Evolutionary conservation across 2,329 filamentous ascomycete genomes (phyloP), one percentile per base, ranked within the genome.

Genomic region (Beauveria bassiana): DNA sequence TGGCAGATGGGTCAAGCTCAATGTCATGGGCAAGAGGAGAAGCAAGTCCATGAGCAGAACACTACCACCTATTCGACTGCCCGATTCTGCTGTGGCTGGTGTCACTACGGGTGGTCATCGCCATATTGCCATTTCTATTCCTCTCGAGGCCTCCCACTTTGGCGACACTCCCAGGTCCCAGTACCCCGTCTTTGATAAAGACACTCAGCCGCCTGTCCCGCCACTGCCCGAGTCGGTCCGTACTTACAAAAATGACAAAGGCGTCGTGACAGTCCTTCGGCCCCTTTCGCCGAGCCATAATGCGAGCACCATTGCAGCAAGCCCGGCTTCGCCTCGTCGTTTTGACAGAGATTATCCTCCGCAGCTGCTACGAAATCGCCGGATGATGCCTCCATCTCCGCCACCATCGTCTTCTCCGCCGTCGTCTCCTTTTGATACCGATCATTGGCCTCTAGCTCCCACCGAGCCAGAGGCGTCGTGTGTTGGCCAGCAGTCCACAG

Each of bases 81-180:
- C 83, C 9, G 82, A 86, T 67, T 79, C 79, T 26, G 82, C 82
- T 14, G 75, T 86, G 16, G 79, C 81, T 4, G 79, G 81, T 8
- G 79, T 72, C 42, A 86, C 82, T 0, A 79, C 70, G 7, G 78
- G 74, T 3, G 83, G 83, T 1, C 75, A 83, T 67, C 76, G 81
- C 5, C 80, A 86, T 66, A 85, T 86, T 64, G 81, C 83, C 62
- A 86, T 86, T 57, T 85, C 83, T 0, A 85, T 86, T 50, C 83
- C 84, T 1, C 63, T 79, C 14, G 77, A 83, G 64, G 73, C 81
- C 62, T 78, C 76, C 5, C 76, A 81, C 24, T 71, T 79, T 49
- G 74, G 73, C 3, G 64, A 66, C 42, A 66, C 64, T 38, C 67
- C 69, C 22, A 67, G 69, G 52, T 70, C 73, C 7, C 73, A 76